A percentile compares a stretch with the other conserved stretches of the same genome.
Conservation (phyloP, 2,329 filamentous ascomycete species). For the Leptosphaerulina australis region DNA sequence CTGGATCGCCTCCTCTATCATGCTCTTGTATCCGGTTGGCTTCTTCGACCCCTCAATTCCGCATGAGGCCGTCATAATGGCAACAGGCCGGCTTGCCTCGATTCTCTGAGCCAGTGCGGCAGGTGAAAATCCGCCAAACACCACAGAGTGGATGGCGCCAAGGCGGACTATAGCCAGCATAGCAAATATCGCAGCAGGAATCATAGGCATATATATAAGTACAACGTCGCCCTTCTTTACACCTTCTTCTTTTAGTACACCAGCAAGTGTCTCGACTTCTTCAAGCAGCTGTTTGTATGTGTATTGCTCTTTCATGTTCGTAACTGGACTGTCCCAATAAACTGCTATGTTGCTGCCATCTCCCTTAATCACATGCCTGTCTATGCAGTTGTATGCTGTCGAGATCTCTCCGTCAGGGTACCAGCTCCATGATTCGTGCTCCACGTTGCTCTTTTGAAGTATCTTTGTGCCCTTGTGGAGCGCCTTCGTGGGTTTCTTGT, state of each 20-base stretch:
- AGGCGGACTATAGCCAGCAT: conserved; percentile 81
- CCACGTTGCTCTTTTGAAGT: conserved; percentile 63
- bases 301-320: conserved; percentile 70
- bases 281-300: conserved; percentile 77
- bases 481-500: conserved; percentile 70
- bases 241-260: conserved; percentile 80
- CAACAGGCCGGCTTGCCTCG: conserved; percentile 76
- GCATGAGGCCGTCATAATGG: conserved; percentile 86
- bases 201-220: conserved; percentile 97
- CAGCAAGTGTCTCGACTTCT: conserved; percentile 82
- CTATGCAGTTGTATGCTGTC: conserved; percentile 89
- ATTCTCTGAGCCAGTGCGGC: conserved; percentile 85
- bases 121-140: conserved; percentile 90
- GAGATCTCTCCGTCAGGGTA: conserved; percentile 88
- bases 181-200: conserved; percentile 84
- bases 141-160: conserved; percentile 87
- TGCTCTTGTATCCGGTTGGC: conserved; percentile 72
- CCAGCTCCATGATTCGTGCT: conserved; percentile 84
- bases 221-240: conserved; percentile 85
- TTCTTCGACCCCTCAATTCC: conserved; percentile 88
- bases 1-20: conserved; percentile 75
- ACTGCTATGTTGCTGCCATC: conserved; percentile 76
- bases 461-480: conserved; percentile 67
- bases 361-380: conserved; percentile 81
- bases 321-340: conserved; percentile 87